Base-by-base conservation (phyloP, 1,284 basidiomycete species). In the Austropuccinia psidii region DNA sequence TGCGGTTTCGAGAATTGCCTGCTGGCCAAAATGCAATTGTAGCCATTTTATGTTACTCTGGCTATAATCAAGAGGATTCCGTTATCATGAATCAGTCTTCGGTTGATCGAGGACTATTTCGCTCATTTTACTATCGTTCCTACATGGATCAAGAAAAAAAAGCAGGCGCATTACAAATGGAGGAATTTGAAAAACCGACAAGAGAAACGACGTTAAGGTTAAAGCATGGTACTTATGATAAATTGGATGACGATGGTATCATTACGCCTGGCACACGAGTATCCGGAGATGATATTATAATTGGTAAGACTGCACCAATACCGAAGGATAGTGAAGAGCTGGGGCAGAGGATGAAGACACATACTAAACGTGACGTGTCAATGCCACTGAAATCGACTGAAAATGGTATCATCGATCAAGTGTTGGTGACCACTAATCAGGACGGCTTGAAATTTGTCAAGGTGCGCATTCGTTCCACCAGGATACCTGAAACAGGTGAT, bases 41-140 rank as follows among this genome's bases (percentile, higher is more conserved):
- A 58, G 95, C 96, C 4, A 98, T 99, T 80, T 84, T 98, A 65
- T 98, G 94, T 80, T 98, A 98, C 83, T 97, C 93, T 77, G 95
- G 95, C 39, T 99, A 98, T 83, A 98, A 99, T 82, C 96, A 98
- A 83, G 96, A 98, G 88, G 96, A 98, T 86, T 98, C 96, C 77
- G 95, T 99, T 82, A 98, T 99, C 82, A 97, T 98, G 95, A 98
- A 98, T 82, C 95, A 99, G 83, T 93, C 90, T 77, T 96, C 95
- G 24, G 92, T 98, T 79, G 95, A 98, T 80, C 90, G 96, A 73
- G 95, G 96, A 75, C 85, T 99, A 41, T 98, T 99, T 89, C 88
- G 95, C 35, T 96, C 93, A 84, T 89, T 99, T 80, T 99, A 98
- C 83, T 98, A 97, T 82, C 88, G 96, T 78, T 93, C 92, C 76